Evolutionary conservation across 2,329 filamentous ascomycete species (phyloP).

Genomic region (Cadophora malorum): DNA sequence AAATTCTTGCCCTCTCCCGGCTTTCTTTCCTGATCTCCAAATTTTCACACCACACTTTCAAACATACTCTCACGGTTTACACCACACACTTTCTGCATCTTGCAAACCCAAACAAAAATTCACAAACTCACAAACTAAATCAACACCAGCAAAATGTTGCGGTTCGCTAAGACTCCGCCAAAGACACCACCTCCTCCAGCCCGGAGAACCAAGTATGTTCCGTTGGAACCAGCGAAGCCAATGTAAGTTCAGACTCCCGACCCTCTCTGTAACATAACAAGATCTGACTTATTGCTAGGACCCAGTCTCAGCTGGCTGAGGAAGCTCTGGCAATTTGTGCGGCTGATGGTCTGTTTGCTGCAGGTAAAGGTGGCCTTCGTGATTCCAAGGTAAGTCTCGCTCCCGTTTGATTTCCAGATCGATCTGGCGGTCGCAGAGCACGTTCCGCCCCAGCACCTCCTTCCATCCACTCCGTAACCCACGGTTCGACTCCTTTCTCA

Average conservation of each 20-base stretch:
- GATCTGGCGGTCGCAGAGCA: neutral
- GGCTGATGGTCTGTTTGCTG: neutral
- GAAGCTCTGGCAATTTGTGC: neutral
- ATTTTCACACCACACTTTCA: neutral
- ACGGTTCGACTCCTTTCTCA: neutral
- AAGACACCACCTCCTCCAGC: neutral
- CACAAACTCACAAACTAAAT: neutral
- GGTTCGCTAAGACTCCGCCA: neutral
- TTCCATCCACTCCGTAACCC: too few species aligned
- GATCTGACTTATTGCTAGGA: neutral
- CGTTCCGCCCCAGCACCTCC: neutral
- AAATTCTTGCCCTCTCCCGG: neutral
- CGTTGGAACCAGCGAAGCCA: conserved; percentile 5
- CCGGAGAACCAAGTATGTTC: neutral
- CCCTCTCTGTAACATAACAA: too few species aligned
- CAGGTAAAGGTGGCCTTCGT: neutral
- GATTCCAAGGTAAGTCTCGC: neutral
- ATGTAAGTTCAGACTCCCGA: neutral
- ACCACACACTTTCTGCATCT: neutral
- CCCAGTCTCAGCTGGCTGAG: neutral
- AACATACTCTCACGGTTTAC: neutral
- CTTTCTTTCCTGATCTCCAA: neutral
- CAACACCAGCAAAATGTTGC: neutral
- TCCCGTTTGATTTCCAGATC: neutral
- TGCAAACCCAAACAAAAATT: neutral